These are phyloP conservation scores for Eimeria brunetti DNA, from an alignment of 169 alveolate species.

Conservation along the genomic window DNA sequence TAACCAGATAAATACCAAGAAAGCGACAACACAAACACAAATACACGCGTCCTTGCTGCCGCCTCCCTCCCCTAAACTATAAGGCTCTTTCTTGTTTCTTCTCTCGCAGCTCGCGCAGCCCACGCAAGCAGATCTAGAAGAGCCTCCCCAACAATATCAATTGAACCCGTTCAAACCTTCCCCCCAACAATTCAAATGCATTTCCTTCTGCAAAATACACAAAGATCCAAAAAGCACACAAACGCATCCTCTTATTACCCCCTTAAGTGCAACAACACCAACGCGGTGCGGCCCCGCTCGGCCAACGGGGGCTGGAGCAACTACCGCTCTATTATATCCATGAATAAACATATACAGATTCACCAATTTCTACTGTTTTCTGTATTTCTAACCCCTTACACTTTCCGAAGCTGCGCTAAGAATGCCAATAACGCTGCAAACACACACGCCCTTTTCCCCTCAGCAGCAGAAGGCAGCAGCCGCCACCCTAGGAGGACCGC, in stretches of 20 bases:
- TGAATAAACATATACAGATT: background rate
- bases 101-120: background rate
- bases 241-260: background rate
- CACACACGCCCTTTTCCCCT: no score
- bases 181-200: background rate
- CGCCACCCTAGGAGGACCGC: no score
- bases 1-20: background rate
- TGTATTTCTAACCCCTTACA: background rate
- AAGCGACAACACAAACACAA: background rate
- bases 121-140: background rate
- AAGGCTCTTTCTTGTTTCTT: background rate
- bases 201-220: background rate
- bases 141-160: background rate
- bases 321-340: background rate
- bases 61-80: background rate
- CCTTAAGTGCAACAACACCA: background rate
- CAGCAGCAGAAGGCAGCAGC: no score
- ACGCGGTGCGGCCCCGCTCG: slow-evolving; percentile 17
- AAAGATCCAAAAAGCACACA: background rate
- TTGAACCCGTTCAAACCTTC: background rate
- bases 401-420: background rate
- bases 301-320: slow-evolving; percentile 6
- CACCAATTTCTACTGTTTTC: background rate
- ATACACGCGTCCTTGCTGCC: no score
- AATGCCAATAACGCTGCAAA: background rate